These are phyloP conservation scores for Aspergillus persii DNA, from an alignment of 2,329 filamentous ascomycete species.

Conservation along the genomic window DNA sequence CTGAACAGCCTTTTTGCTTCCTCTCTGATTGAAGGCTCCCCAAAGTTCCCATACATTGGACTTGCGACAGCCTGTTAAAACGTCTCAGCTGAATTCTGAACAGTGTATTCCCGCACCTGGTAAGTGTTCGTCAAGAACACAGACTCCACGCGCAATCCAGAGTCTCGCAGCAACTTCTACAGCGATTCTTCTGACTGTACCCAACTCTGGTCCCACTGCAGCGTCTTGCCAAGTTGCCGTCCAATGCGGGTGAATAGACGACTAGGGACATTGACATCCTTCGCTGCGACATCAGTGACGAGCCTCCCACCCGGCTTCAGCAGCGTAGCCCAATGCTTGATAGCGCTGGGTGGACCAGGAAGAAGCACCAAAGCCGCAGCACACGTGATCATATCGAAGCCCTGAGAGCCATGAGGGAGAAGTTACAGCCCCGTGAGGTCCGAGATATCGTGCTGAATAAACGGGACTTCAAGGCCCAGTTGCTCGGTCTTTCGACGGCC, in stretches of 20 bases:
- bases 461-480: not conserved
- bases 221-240: not conserved
- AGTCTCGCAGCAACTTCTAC: not conserved
- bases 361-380: slow-evolving; percentile 7
- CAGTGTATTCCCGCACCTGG: slow-evolving; percentile 1
- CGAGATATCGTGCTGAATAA: slow-evolving; percentile 6
- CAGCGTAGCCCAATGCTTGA: slow-evolving; percentile 2
- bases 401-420: not conserved
- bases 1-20: slow-evolving; percentile 4
- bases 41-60: slow-evolving; percentile 7
- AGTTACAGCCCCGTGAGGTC: not conserved
- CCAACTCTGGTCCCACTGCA: slow-evolving; percentile 9
- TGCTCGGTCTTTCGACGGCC: slow-evolving; percentile 1
- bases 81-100: not conserved
- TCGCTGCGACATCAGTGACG: slow-evolving; percentile 6
- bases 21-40: not conserved
- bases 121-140: slow-evolving; percentile 2
- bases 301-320: slow-evolving; percentile 3
- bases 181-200: slow-evolving; percentile 2
- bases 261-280: slow-evolving; percentile 6
- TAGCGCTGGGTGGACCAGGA: not conserved
- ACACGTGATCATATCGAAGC: slow-evolving; percentile 7
- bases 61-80: slow-evolving; percentile 4
- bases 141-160: not conserved
- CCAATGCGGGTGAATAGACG: not conserved